phyloP scores from a whole-genome alignment of 2,329 filamentous ascomycete genomes.

The Colletotrichum sp. region DNA sequence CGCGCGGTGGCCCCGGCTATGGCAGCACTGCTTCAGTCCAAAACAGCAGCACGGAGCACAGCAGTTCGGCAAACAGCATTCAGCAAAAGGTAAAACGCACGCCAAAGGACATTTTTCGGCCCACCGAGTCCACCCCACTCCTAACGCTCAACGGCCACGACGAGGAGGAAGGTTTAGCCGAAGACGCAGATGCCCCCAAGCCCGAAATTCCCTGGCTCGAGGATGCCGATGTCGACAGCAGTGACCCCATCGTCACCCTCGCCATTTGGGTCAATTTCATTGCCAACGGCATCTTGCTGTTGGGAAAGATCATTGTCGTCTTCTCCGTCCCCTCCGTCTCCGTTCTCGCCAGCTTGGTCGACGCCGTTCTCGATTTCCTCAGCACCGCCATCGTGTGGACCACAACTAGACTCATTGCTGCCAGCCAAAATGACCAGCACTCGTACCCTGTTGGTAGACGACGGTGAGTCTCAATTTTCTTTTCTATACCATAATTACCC shows the following conservation, averaged over 20 bases:
- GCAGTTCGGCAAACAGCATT: slow-evolving; percentile 22
- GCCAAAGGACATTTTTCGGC: slow-evolving; percentile 84
- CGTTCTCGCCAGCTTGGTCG: slow-evolving; percentile 79
- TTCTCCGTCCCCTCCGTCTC: slow-evolving; percentile 81
- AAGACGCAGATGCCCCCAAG: slow-evolving; percentile 38
- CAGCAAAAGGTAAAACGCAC: slow-evolving; percentile 73
- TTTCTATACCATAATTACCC: not conserved
- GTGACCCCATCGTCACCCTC: slow-evolving; percentile 77
- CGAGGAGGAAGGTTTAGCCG: slow-evolving; percentile 40
- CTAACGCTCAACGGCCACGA: slow-evolving; percentile 52
- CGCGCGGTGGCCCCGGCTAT: slow-evolving; percentile 22
- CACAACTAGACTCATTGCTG: slow-evolving; percentile 72
- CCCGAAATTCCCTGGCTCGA: slow-evolving; percentile 73
- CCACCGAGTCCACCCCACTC: slow-evolving; percentile 71
- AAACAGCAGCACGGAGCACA: slow-evolving; percentile 20
- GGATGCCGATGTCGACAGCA: slow-evolving; percentile 74
- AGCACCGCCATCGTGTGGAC: slow-evolving; percentile 82
- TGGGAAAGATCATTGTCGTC: slow-evolving; percentile 79
- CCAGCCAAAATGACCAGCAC: slow-evolving; percentile 73
- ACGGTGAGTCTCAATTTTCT: slow-evolving; percentile 35
- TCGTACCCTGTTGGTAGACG: slow-evolving; percentile 80
- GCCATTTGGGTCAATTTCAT: slow-evolving; percentile 87
- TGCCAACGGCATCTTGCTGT: slow-evolving; percentile 77
- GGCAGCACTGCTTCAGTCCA: slow-evolving; percentile 11
- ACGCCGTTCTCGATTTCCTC: slow-evolving; percentile 81